These are phyloP conservation scores for Pseudoturritis turrita DNA, from an alignment of 345 rosid genomes.

Conservation along the genomic window DNA sequence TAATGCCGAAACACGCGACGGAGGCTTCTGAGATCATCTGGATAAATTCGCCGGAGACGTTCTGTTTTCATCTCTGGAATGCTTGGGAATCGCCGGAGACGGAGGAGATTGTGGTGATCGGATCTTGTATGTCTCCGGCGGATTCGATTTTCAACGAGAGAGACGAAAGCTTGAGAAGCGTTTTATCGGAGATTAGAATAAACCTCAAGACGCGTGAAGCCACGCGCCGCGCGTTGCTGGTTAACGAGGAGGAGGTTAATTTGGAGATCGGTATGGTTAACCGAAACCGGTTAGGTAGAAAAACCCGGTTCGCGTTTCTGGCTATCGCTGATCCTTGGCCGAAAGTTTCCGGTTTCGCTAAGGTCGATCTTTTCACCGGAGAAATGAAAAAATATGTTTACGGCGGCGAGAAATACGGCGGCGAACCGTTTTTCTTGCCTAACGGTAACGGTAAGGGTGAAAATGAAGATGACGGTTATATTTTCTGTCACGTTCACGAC, in stretches of 20 bases:
- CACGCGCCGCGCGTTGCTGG: constrained; percentile 62
- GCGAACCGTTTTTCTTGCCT: constrained; percentile 83
- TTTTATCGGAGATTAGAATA: constrained; percentile 72
- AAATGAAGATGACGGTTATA: constrained; percentile 72
- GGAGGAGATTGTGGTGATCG: constrained; percentile 82
- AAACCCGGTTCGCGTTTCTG: constrained; percentile 68
- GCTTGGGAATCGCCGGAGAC: constrained; percentile 91
- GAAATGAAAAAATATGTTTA: constrained; percentile 54
- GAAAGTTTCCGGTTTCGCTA: constrained; percentile 82
- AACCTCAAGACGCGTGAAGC: constrained; percentile 69
- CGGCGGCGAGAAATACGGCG: constrained; percentile 68
- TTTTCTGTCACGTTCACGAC: constrained; percentile 71
- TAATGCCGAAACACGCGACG: constrained; percentile 55
- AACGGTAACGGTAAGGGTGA: constrained; percentile 28
- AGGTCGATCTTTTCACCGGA: constrained; percentile 72
- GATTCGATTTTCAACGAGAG: constrained; percentile 94
- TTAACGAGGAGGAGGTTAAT: constrained; percentile 44
- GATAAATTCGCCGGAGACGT: constrained; percentile 72
- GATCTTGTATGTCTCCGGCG: constrained; percentile 95
- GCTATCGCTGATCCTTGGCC: constrained; percentile 99
- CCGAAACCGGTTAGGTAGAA: constrained; percentile 66
- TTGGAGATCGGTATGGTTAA: constrained; percentile 97
- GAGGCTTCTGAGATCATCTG: constrained; percentile 56
- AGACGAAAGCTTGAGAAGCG: constrained; percentile 63
- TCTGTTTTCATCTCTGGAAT: constrained; percentile 94